A percentile compares a stretch with the other conserved stretches of the same genome.
These are phyloP conservation scores for Ephemerocybe angulata DNA, from an alignment of 768 basidiomycete genomes.

Conservation along the genomic window DNA sequence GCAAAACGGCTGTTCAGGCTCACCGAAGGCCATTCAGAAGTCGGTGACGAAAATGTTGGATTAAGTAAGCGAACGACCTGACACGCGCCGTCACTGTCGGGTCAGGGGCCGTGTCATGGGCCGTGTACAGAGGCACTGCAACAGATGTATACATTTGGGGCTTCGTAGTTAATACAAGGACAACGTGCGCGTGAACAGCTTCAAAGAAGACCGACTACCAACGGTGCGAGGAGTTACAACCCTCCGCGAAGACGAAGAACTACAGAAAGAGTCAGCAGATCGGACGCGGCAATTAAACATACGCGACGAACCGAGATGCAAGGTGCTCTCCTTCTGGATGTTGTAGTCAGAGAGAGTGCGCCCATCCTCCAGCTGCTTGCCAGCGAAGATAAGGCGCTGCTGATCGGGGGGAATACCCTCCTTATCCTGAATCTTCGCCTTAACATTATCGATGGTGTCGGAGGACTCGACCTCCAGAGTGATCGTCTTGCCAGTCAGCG, in stretches of 20 bases:
- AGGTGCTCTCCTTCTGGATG: slow-evolving; percentile 71
- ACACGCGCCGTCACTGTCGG: slow-evolving; percentile 3
- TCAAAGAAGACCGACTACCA: not conserved
- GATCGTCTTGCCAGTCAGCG: slow-evolving; percentile 72
- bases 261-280: not conserved
- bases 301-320: slow-evolving; percentile 45
- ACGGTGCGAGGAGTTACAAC: slow-evolving; percentile 27
- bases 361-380: slow-evolving; percentile 77
- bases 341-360: slow-evolving; percentile 76
- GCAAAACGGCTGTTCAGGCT: slow-evolving; percentile 18
- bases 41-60: slow-evolving; percentile 19
- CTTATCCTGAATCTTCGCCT: slow-evolving; percentile 78
- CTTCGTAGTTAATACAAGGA: too few relatives aligned
- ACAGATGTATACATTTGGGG: too few relatives aligned
- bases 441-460: slow-evolving; percentile 75
- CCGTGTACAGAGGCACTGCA: not conserved
- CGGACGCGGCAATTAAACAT: not conserved
- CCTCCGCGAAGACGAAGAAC: slow-evolving; percentile 85
- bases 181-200: too few relatives aligned
- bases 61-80: slow-evolving; percentile 23
- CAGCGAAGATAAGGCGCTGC: slow-evolving; percentile 77
- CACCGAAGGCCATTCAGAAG: slow-evolving; percentile 13
- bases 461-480: slow-evolving; percentile 73
- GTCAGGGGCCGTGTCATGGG: slow-evolving; percentile 1
- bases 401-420: slow-evolving; percentile 79